A percentile compares a stretch with the other conserved stretches of the same genome.
Conservation (phyloP, 176 grass and related monocot species). For the Bromus sterilis region DNA sequence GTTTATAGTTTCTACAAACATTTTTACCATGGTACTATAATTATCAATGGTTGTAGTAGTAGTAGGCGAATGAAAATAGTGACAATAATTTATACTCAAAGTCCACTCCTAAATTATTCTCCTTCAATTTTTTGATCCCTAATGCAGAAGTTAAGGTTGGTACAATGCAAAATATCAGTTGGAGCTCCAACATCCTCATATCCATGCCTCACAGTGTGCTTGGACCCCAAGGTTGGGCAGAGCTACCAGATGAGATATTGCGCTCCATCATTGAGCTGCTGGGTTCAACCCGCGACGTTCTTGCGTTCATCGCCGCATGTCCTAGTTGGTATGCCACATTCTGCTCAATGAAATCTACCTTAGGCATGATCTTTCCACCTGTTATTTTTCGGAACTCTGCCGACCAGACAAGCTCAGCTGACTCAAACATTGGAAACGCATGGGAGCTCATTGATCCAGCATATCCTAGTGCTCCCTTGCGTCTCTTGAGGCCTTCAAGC, state of each 20-base stretch:
- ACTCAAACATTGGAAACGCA: neutral
- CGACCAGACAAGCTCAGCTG: neutral
- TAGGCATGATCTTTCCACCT: neutral
- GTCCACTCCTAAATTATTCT: neutral
- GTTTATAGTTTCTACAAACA: too few relatives aligned
- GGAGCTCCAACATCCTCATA: neutral
- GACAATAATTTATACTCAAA: neutral
- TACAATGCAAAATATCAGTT: neutral
- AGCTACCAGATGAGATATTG: slow-evolving; percentile 15
- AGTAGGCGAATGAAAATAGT: neutral
- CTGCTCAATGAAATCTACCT: neutral
- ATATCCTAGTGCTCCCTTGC: neutral
- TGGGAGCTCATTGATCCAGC: neutral
- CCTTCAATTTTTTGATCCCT: too few relatives aligned
- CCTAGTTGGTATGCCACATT: neutral
- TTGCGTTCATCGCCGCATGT: neutral
- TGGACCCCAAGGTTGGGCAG: slow-evolving; percentile 16
- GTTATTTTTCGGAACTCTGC: neutral
- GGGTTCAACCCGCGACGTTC: neutral
- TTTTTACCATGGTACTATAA: too few relatives aligned
- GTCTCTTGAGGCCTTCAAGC: neutral
- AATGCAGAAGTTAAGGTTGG: neutral
- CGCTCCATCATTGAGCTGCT: slow-evolving; percentile 16
- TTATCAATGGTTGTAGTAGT: neutral
- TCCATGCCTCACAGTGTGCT: neutral